These are phyloP conservation scores for Ustilago tritici DNA, from an alignment of 1,284 basidiomycete species.

Conservation along the genomic window DNA sequence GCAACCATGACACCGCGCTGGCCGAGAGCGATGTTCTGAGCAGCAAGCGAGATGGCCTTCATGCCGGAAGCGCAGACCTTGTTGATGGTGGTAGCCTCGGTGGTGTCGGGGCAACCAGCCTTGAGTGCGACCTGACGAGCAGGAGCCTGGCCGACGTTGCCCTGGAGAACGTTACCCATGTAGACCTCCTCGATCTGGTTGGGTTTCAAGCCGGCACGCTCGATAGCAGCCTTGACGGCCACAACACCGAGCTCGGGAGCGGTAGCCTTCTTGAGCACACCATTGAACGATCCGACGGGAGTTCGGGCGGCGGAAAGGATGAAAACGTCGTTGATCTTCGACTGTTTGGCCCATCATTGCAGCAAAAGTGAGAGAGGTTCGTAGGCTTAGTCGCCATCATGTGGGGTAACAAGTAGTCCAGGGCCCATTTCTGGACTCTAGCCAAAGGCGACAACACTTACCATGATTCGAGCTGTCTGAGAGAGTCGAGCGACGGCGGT, in stretches of 20 bases:
- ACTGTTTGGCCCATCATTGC: conserved; percentile 13
- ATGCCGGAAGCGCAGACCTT: conserved; percentile 73
- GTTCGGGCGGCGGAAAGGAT: conserved; percentile 95
- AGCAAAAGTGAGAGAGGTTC: neutral
- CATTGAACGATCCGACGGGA: conserved; percentile 93
- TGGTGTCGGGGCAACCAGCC: conserved; percentile 84
- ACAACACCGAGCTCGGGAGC: conserved; percentile 89
- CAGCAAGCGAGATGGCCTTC: conserved; percentile 71
- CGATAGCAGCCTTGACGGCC: conserved; percentile 86
- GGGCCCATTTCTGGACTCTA: neutral
- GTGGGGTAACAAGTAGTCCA: neutral
- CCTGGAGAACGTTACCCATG: conserved; percentile 82
- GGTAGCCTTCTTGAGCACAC: conserved; percentile 85
- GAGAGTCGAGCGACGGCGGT: conserved; percentile 57
- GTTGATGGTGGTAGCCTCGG: conserved; percentile 98
- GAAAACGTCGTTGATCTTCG: conserved; percentile 77
- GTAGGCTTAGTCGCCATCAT: conserved; percentile 2
- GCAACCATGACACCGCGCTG: conserved; percentile 71
- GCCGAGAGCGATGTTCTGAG: conserved; percentile 71
- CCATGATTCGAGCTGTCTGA: conserved; percentile 62
- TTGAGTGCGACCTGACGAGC: conserved; percentile 77
- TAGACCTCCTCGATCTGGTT: conserved; percentile 90
- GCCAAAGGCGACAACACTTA: conserved; percentile 28
- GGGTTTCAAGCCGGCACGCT: conserved; percentile 82
- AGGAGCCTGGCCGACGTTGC: conserved; percentile 70